Conservation (phyloP, 495 filamentous ascomycete genomes). For the Parathielavia hyrcaniae region DNA sequence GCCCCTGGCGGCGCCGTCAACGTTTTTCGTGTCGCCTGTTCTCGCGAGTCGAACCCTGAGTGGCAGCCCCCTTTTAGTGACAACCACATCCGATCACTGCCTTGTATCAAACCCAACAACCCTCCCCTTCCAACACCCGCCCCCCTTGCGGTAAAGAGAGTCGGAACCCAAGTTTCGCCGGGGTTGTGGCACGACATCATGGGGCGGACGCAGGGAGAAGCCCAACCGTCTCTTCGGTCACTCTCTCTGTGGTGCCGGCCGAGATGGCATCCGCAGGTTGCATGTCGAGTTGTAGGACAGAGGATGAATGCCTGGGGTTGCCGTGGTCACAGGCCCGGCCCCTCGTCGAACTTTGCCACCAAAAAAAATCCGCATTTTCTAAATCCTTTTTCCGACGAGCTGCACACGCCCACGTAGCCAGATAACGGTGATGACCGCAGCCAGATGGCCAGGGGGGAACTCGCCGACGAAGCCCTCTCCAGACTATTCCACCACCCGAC, state of each 20-base stretch:
- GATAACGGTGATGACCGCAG: not conserved
- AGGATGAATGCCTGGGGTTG: conserved; percentile 16
- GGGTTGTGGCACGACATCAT: not conserved
- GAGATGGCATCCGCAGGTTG: conserved; percentile 23
- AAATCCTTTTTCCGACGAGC: not conserved
- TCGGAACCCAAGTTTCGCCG: not conserved
- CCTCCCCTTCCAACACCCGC: not conserved
- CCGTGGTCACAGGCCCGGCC: conserved; percentile 2
- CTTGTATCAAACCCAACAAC: not conserved
- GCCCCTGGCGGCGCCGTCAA: not conserved
- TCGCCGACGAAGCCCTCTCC: not conserved
- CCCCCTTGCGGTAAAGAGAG: not conserved
- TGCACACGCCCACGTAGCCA: conserved; percentile 13
- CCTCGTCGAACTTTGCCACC: conserved; percentile 6
- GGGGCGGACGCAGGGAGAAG: not conserved
- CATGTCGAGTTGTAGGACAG: conserved; percentile 26
- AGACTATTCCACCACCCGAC: not conserved
- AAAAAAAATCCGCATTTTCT: not conserved
- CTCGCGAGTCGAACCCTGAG: not conserved
- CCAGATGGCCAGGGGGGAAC: not conserved
- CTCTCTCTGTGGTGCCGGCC: conserved; percentile 18
- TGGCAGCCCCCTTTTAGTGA: too few relatives aligned
- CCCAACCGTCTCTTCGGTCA: conserved; percentile 6
- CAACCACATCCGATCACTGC: not conserved
- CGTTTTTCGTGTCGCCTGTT: conserved; percentile 5